Evolutionary conservation across 805 yeast species (phyloP), one percentile per base, ranked within the genome.

Genomic region (Blastobotrys attinorum): DNA sequence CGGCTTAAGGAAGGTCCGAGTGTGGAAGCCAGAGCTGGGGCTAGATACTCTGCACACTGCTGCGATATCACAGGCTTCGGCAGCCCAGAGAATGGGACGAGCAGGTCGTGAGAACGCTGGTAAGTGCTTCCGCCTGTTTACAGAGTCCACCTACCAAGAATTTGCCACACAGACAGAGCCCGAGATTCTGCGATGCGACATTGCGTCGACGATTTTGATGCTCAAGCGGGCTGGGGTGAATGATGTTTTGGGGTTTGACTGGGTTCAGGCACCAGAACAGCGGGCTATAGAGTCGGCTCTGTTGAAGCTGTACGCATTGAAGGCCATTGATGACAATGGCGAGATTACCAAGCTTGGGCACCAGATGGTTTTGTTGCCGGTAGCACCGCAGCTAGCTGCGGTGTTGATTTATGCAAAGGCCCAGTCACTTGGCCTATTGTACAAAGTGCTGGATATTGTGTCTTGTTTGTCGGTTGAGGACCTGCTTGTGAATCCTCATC

Each of bases 51-150:
- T 92, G 56, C 66, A 92, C 41, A 89, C 96, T 0, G 87, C 92
- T 0, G 92, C 98, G 1, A 81, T 92, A 18, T 88, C 97, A 0
- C 86, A 83, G 56, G 95, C 97, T 0, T 83, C 95, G 32, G 98
- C 97, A 0, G 76, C 84, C 29, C 99, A 92, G 67, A 71, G 99
- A 64, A 79, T 89, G 37, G 99, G 99, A 61, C 84, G 99, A 72
- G 97, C 99, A n/a, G 99, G 99, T 49, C 86, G 99, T 77, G 97
- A 92, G 65, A 73, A 79, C 15, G 77, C 83, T 23, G 99, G 99
- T 35, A 90, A 90, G 61, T 85, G 92, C 36, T 92, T 72, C 63
- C 67, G 97, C 47, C 65, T 92, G 31, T 92, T 82, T 61, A 79
- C 84, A 39, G 97, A 90, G 54, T 59, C 66, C 1, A 81, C 84